A percentile compares a stretch with the other conserved stretches of the same genome.
Evolutionary conservation across 2,329 filamentous ascomycete genomes (phyloP).

Genomic region (Aspergillus fijiensis): DNA sequence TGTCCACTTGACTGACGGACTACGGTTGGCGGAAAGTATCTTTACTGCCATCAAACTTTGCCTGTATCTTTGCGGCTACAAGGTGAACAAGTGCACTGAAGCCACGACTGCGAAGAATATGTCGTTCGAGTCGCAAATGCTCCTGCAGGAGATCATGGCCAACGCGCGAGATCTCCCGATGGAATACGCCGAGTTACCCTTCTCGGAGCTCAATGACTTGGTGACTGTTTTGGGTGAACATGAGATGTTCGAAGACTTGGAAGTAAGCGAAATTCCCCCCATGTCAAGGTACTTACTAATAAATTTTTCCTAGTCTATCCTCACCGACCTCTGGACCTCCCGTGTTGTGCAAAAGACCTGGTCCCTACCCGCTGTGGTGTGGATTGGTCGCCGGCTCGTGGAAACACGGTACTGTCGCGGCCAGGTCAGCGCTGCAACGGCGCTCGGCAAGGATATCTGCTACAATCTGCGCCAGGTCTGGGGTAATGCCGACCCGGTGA

Average conservation of each 20-base stretch:
- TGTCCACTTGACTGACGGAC: constrained; percentile 35
- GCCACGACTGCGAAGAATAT: constrained; percentile 30
- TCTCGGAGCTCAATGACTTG: constrained; percentile 37
- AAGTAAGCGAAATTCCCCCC: constrained; percentile 21
- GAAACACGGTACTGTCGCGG: constrained; percentile 53
- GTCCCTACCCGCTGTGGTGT: constrained; percentile 49
- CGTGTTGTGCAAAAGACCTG: constrained; percentile 48
- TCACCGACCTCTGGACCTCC: constrained; percentile 49
- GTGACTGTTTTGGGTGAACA: constrained; percentile 40
- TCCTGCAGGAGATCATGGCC: constrained; percentile 35
- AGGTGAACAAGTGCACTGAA: constrained; percentile 30
- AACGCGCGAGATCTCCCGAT: constrained; percentile 31
- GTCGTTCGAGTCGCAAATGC: constrained; percentile 33
- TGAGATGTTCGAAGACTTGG: constrained; percentile 38
- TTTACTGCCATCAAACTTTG: constrained; percentile 39
- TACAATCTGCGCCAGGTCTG: constrained; percentile 57
- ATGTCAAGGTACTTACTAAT: neutral
- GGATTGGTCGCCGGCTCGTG: constrained; percentile 55
- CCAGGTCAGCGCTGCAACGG: constrained; percentile 44
- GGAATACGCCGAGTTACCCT: constrained; percentile 37
- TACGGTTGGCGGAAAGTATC: constrained; percentile 34
- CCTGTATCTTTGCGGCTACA: constrained; percentile 36
- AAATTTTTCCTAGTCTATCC: constrained; percentile 28
- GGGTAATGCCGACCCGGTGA: constrained; percentile 49
- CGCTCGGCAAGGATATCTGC: constrained; percentile 54